Evolutionary conservation across 495 filamentous ascomycete species (phyloP).

Genomic region (Bacidia rubella): DNA sequence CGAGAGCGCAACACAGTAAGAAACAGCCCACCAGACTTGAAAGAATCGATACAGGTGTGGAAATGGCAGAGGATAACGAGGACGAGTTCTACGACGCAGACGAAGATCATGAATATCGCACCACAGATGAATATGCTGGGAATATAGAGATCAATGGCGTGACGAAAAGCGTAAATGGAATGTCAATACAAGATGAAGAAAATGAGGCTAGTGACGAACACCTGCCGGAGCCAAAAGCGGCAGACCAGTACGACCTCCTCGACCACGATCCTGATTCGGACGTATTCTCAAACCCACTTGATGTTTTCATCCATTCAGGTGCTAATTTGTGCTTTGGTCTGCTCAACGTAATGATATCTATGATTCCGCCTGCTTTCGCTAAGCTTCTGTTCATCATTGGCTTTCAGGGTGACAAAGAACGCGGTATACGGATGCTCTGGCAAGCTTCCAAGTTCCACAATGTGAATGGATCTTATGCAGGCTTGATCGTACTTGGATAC

Average conservation of each 20-base stretch:
- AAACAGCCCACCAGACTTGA: neutral
- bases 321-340: slow-evolving; percentile 81
- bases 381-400: slow-evolving; percentile 78
- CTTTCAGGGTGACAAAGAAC: slow-evolving; percentile 78
- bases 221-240: slow-evolving; percentile 15
- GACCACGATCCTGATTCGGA: slow-evolving; percentile 38
- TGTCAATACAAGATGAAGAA: slow-evolving; percentile 18
- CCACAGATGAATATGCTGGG: slow-evolving; percentile 22
- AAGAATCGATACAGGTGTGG: slow-evolving; percentile 2
- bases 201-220: slow-evolving; percentile 1
- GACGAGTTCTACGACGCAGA: slow-evolving; percentile 33
- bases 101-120: slow-evolving; percentile 19
- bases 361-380: slow-evolving; percentile 81
- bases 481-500: slow-evolving; percentile 65
- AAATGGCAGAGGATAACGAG: slow-evolving; percentile 24
- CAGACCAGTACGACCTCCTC: slow-evolving; percentile 22
- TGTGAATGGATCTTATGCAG: slow-evolving; percentile 82
- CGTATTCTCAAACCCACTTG: slow-evolving; percentile 54
- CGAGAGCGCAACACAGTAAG: neutral
- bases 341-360: slow-evolving; percentile 69
- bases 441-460: slow-evolving; percentile 77
- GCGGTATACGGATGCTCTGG: slow-evolving; percentile 80
- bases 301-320: slow-evolving; percentile 80
- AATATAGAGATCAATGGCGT: slow-evolving; percentile 23
- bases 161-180: slow-evolving; percentile 22